These are phyloP conservation scores for Russula earlei DNA, from an alignment of 768 basidiomycete genomes.

Conservation along the genomic window DNA sequence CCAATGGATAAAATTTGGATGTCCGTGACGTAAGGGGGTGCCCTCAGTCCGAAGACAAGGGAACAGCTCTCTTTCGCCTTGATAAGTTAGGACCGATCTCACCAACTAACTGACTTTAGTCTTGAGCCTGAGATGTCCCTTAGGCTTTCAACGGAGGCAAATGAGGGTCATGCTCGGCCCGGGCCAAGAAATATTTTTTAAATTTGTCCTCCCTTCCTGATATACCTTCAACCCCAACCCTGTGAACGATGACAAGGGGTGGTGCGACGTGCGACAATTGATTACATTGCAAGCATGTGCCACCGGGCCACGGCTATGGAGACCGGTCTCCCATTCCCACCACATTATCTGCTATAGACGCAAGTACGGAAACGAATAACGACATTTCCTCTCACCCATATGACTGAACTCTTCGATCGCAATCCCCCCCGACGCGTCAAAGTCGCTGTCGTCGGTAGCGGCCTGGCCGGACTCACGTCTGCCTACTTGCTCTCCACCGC, in stretches of 20 bases:
- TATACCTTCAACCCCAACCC: too few relatives aligned
- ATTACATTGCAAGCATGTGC: too few relatives aligned
- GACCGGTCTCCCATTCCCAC: too few relatives aligned
- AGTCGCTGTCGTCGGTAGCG: constrained; percentile 63
- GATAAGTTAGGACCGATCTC: neutral
- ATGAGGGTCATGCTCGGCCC: neutral
- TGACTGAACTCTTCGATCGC: neutral
- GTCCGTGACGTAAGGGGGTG: neutral
- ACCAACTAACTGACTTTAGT: neutral
- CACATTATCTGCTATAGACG: neutral
- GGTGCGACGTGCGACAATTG: too few relatives aligned
- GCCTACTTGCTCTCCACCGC: constrained; percentile 43
- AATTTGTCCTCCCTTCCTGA: too few relatives aligned
- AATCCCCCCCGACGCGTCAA: constrained; percentile 28
- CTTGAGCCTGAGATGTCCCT: neutral
- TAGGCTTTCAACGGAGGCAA: neutral
- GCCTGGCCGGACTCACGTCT: constrained; percentile 63
- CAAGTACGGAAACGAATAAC: neutral
- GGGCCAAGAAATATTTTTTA: too few relatives aligned
- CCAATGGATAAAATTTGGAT: neutral
- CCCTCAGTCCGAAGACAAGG: neutral
- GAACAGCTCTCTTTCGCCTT: neutral
- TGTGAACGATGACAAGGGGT: too few relatives aligned
- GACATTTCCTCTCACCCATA: neutral
- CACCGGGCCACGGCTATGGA: too few relatives aligned